Evolutionary conservation across 116 monocot genomes (phyloP).

Genomic region (Phalaenopsis hybrid): DNA sequence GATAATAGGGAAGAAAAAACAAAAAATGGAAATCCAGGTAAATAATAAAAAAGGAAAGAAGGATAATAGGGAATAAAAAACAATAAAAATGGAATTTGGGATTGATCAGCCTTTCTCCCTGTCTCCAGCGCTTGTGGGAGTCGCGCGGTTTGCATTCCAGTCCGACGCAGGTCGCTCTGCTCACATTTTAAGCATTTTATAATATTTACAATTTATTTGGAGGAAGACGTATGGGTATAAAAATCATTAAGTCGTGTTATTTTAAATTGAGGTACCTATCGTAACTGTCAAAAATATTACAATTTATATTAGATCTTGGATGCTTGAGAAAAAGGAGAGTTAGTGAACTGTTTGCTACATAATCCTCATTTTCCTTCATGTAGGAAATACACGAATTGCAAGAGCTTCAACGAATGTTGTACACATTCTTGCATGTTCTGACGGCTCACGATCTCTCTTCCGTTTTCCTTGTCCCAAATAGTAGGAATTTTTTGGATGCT

Average conservation of each 20-base stretch:
- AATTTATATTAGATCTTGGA: neutral
- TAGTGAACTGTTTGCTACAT: neutral
- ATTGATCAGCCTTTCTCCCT: too few species aligned
- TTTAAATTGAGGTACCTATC: neutral
- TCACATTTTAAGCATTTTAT: too few species aligned
- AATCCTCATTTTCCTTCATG: constrained; percentile 11
- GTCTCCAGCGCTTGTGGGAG: too few species aligned
- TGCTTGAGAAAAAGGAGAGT: neutral
- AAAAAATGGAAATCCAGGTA: too few species aligned
- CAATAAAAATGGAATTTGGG: too few species aligned
- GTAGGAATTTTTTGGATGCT: constrained; percentile 50
- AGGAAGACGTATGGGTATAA: neutral
- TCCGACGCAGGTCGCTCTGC: too few species aligned
- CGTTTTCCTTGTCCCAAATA: constrained; percentile 56
- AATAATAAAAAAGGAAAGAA: too few species aligned
- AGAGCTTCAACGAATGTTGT: constrained; percentile 67
- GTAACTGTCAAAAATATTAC: neutral
- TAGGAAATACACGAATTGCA: constrained; percentile 87
- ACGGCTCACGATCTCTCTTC: constrained; percentile 67
- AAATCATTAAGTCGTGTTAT: too few species aligned
- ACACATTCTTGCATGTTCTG: constrained; percentile 83
- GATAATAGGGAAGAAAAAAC: too few species aligned
- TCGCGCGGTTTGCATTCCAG: too few species aligned
- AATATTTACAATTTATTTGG: too few species aligned
- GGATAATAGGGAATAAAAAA: too few species aligned